These are phyloP conservation scores for Priceomyces medius DNA, from an alignment of 805 yeast genomes.

Conservation along the genomic window DNA sequence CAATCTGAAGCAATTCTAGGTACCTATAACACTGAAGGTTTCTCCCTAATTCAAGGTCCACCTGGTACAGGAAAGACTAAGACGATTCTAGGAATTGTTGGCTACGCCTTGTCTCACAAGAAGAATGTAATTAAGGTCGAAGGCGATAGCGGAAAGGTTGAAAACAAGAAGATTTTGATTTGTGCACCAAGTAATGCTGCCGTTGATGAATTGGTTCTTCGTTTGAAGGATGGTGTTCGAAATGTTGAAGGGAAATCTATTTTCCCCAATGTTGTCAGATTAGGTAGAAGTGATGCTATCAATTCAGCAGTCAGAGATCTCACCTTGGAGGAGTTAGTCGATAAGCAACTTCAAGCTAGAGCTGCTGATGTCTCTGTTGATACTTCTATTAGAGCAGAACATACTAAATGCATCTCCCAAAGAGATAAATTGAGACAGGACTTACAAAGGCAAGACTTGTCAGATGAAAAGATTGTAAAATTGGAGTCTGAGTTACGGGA, in stretches of 20 bases:
- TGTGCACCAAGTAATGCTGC: slow-evolving; percentile 99
- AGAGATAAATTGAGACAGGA: slow-evolving; percentile 54
- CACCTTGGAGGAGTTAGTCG: slow-evolving; percentile 85
- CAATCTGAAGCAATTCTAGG: slow-evolving; percentile 89
- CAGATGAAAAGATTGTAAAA: slow-evolving; percentile 44
- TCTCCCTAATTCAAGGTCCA: slow-evolving; percentile 94
- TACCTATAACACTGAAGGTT: slow-evolving; percentile 66
- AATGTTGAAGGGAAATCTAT: slow-evolving; percentile 53
- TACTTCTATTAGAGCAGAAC: slow-evolving; percentile 49
- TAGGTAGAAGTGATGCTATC: slow-evolving; percentile 88
- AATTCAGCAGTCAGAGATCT: slow-evolving; percentile 78
- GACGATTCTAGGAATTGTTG: slow-evolving; percentile 89
- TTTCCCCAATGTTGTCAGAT: slow-evolving; percentile 71
- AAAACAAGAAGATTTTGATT: slow-evolving; percentile 60
- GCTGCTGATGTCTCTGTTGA: slow-evolving; percentile 41
- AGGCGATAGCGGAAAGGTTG: not conserved
- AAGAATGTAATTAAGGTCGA: slow-evolving; percentile 16
- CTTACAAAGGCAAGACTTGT: slow-evolving; percentile 22
- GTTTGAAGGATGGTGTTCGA: slow-evolving; percentile 72
- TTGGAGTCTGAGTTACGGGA: slow-evolving; percentile 53
- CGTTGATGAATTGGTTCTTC: slow-evolving; percentile 87
- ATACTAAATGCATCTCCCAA: slow-evolving; percentile 51
- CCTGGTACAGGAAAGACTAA: slow-evolving; percentile 99
- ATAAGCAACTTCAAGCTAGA: slow-evolving; percentile 48
- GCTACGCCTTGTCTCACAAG: slow-evolving; percentile 57